These are phyloP conservation scores for Aurifilum marmelostoma DNA, from an alignment of 2,329 filamentous ascomycete genomes.

Conservation along the genomic window DNA sequence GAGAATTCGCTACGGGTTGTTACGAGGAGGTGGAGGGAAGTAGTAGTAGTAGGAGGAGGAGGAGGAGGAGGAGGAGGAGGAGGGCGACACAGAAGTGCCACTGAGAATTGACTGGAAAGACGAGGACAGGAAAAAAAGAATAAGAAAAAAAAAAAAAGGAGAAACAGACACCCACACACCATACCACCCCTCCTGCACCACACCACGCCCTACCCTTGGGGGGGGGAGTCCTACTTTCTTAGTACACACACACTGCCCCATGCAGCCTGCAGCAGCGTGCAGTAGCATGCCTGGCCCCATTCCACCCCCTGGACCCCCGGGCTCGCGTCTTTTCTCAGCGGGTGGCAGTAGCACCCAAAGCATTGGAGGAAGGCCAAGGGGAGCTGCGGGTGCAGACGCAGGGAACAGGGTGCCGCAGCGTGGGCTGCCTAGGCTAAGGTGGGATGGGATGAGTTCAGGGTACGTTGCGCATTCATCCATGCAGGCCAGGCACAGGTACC, in stretches of 20 bases:
- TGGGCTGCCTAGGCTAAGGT: background rate
- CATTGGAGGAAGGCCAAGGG: slow-evolving; percentile 13
- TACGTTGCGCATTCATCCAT: background rate
- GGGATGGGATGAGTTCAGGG: background rate
- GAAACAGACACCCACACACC: slow-evolving; percentile 17
- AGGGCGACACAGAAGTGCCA: background rate
- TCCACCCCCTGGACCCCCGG: background rate
- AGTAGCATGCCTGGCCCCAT: slow-evolving; percentile 5
- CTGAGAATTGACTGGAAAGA: background rate
- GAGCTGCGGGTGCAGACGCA: slow-evolving; percentile 7
- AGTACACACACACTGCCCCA: slow-evolving; percentile 4
- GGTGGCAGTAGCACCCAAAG: slow-evolving; percentile 6
- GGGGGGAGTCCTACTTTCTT: too few species aligned
- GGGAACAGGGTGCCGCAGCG: slow-evolving; percentile 13
- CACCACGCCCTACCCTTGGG: too few species aligned
- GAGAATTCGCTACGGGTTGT: slow-evolving; percentile 16
- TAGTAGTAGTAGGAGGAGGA: slow-evolving; percentile 8
- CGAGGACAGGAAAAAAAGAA: slow-evolving; percentile 13
- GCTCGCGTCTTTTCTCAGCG: background rate
- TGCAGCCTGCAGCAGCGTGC: background rate
- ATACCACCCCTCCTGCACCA: slow-evolving; percentile 1
- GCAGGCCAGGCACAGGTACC: background rate
- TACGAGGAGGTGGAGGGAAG: slow-evolving; percentile 12
- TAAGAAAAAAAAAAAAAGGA: slow-evolving; percentile 24
- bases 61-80: slow-evolving; percentile 4